Base-by-base conservation (phyloP, 1,139 yeast species). In the Dujonia santamariae region DNA sequence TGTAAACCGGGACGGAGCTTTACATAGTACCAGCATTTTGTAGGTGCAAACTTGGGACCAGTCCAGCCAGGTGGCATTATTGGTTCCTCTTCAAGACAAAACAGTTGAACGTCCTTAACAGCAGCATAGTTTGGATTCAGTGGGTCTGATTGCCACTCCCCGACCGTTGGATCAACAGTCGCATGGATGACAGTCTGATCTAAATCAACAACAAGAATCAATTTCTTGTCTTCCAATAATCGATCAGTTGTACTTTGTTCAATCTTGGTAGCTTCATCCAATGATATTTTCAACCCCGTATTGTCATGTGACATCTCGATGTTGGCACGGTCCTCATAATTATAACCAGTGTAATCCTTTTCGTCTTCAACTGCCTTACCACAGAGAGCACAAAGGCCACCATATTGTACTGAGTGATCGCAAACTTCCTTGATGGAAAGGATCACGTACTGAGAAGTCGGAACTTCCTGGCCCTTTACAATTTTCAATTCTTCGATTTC, bases 181-280 rank as follows among this genome's bases (percentile, higher is more conserved):
- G 97, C 96, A 54, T 92, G 99, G 26, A 92, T 92, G 6, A 92
- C 95, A 0, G 98, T 94, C 59, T 94, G 98, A 62, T 92, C 99
- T 43, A 92, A 69, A 65, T 92, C 99, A 9, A 92, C 99, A 32
- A 92, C 98, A 39, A 92, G 67, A 28, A 92, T 88, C 45, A 92
- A 69, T 52, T 85, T 87, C 41, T 72, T 65, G 38, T 80, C 85
- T 19, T 68, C 57, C 4, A 80, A 59, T 34, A 94, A 68, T 39
- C 85, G 67, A 38, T 70, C 65, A 4, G 86, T 77, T 33, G 92
- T 73, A 28, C 63, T 66, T 40, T 76, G 75, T 53, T 90, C 98
- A 36, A 92, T 79, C 41, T 83, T 77, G 40, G 80, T 80, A 2
- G 98, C 98, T 59, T 94, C 98, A 42, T 76, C 81, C 42, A 79